Base-by-base conservation (phyloP, 352 stramenopile genomes). In the Globisporangium paddicum region DNA sequence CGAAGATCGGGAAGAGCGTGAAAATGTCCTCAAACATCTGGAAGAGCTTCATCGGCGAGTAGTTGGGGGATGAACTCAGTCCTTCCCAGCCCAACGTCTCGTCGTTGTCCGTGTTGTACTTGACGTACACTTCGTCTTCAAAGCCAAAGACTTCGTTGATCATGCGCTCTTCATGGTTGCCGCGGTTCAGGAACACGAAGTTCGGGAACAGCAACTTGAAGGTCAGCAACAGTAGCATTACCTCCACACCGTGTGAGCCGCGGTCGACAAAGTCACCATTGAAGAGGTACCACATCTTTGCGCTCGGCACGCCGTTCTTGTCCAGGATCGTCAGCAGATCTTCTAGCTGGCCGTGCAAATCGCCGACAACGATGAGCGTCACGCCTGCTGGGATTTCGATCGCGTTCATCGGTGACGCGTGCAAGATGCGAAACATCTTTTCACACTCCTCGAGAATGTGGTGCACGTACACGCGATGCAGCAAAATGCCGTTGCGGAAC, bases 201-300 rank as follows among this genome's bases (percentile, higher is more conserved):
- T 91, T 60, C 1, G 93, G 89, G 58, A 94, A 92, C 37, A 96
- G 49, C 3, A 97, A 62, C 71, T 97, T 97, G 64, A 97, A 96
- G 1, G 80, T 81, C 5, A 97, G 71, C 28, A 98, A 60, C n/a
- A 93, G 63, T 35, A 91, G 75, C 46, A 97, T 89, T 4, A 98
- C 86, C 66, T 98, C 94, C n/a, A 96, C 79, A 23, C 93, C 92
- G 32, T 97, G 82, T 1, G 75, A 85, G 5, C 96, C 96, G 1
- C 96, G 85, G 71, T 98, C 96, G 23, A 98, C 96, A 64, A 98
- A 98, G 63, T 98, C 95, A 3, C 95, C 95, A 56, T 98, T 98
- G 67, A 98, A 98, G 0, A 98, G 67, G 67, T 98, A 97, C 77
- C 82, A 90, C 45, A 89, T 98, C 47, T 90, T 93, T 18, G 70